Conservation (phyloP, 2,329 filamentous ascomycete species). For the Sclerotiophoma versabilis region DNA sequence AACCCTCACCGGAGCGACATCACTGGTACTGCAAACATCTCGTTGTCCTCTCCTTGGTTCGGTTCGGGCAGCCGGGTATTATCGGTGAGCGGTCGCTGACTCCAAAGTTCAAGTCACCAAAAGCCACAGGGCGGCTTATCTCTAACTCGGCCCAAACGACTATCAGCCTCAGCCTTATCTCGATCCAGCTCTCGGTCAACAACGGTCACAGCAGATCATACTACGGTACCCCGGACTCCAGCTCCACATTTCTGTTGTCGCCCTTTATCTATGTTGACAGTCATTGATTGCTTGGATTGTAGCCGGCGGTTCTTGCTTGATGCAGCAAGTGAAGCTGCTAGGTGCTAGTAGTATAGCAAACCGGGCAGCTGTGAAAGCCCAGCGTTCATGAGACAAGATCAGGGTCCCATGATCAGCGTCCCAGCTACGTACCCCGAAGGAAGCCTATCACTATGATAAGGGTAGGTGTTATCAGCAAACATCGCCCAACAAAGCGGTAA, state of each 20-base stretch:
- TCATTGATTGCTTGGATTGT: constrained; percentile 3
- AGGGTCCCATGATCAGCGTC: constrained; percentile 20
- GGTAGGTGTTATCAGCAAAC: constrained; percentile 27
- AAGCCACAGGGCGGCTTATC: constrained; percentile 13
- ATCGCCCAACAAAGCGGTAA: constrained; percentile 29
- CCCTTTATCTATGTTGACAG: constrained; percentile 3
- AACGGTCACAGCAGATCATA: constrained; percentile 5
- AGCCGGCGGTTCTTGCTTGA: not conserved
- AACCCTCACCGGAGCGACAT: not conserved
- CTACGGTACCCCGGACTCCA: constrained; percentile 17
- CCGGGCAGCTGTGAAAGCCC: constrained; percentile 12
- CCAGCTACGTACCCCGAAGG: constrained; percentile 23
- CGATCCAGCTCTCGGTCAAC: constrained; percentile 14
- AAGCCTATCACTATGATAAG: constrained; percentile 43
- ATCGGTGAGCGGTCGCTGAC: constrained; percentile 16
- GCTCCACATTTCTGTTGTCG: constrained; percentile 10
- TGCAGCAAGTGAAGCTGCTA: constrained; percentile 3
- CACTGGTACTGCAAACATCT: constrained; percentile 3
- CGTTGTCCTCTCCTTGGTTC: constrained; percentile 4
- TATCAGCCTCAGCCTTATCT: constrained; percentile 22
- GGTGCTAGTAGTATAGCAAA: not conserved
- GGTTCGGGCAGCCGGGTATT: constrained; percentile 13
- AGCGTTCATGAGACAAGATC: constrained; percentile 3
- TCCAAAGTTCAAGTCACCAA: constrained; percentile 14
- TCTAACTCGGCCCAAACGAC: constrained; percentile 6